A percentile compares a stretch with the other conserved stretches of the same genome.
Conservation (phyloP, 73 alveolate genomes). For the Halteria grandinella region DNA sequence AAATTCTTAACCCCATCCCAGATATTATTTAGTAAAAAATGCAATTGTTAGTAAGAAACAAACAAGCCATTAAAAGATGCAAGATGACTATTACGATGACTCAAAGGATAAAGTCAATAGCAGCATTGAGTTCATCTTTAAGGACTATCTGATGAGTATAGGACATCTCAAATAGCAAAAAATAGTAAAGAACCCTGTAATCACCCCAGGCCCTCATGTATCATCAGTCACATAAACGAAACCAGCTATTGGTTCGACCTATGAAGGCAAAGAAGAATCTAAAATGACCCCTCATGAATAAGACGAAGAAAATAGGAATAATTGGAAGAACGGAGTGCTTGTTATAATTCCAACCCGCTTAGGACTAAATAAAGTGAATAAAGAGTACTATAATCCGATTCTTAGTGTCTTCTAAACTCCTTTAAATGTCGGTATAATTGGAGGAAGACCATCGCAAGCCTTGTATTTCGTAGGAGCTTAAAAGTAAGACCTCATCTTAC, state of each 20-base stretch:
- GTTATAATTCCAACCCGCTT: conserved; percentile 41
- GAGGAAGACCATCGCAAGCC: conserved; percentile 35
- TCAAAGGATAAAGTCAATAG: neutral
- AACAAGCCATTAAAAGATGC: neutral
- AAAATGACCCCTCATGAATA: no score
- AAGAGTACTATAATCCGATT: conserved; percentile 17
- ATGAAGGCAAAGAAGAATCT: no score
- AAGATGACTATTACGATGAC: neutral
- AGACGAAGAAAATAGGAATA: no score
- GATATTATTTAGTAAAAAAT: no score
- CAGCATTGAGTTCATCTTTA: neutral
- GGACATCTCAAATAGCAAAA: no score
- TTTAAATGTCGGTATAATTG: conserved; percentile 25
- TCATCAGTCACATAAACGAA: no score
- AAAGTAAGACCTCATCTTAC: conserved; percentile 11
- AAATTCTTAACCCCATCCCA: neutral
- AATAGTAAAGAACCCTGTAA: no score
- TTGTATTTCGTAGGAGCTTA: conserved; percentile 36
- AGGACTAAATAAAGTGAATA: conserved; percentile 20
- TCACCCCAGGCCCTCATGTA: no score
- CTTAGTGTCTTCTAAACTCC: neutral
- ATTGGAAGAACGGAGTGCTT: conserved; percentile 33
- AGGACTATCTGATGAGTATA: neutral
- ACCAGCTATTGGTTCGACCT: no score
- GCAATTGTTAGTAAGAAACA: neutral